Base-by-base conservation (phyloP, 768 basidiomycete genomes). In the Infundibulicybe gibba region DNA sequence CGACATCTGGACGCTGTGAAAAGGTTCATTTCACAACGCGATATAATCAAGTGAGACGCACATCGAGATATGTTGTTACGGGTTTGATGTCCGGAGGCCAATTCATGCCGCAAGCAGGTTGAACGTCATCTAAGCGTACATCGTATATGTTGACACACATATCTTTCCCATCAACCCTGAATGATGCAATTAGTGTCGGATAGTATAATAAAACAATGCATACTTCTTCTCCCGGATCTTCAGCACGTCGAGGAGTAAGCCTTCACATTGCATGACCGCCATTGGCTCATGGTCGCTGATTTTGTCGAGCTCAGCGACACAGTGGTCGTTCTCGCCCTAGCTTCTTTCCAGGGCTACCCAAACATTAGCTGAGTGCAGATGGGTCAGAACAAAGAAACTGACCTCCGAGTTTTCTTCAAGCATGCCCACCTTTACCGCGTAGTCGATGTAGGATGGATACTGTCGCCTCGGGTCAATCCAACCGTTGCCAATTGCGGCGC, bases 81-180 rank as follows among this genome's bases (percentile, higher is more conserved):
- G 82, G 78, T 3, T 74, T 64, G 41, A 98, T 81, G 57, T 94
- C 91, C 31, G 85, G 84, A 6, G 94, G 95, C 95, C 94, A 99
- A 67, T 94, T 95, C 92, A 95, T 90, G 2, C 95, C 97, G 63
- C 97, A 99, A 1, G 81, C 86, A 14, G 97, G 97, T 32, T 62
- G 69, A 11, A 77, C 76, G 61, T 99, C 97, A 45, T 89, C 83
- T n/a, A 87, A 69, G 19, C 97, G 87, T 12, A 97, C 80, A 59
- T 99, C 97, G 55, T 99, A 99, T 33, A 97, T 81, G 61, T 99
- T 99, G 50, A 94, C 70, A 61, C 97, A 99, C 68, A 83, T 84
- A 20, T 75, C 66, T 52, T 74, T 69, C 10, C 83, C 89, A 43
- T 90, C 74, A 35, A 83, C 71, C 32, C 90, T 93, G 54, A 19